Conservation (phyloP, 208 protist species). For the Wallacemonas sp. region DNA sequence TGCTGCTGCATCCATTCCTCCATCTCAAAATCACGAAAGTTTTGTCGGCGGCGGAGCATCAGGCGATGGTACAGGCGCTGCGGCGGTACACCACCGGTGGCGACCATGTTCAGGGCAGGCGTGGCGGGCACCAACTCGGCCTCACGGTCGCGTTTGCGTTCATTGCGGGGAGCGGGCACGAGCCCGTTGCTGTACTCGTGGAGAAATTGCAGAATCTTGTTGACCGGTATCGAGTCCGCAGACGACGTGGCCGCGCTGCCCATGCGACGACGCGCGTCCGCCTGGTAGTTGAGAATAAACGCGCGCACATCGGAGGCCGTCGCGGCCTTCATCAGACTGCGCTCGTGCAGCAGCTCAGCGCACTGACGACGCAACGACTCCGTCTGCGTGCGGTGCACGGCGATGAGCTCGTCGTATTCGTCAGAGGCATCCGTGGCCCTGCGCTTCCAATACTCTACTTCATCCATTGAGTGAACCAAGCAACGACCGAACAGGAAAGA, state of each 20-base stretch:
- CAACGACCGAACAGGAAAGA: too few species aligned
- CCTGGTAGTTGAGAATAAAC: constrained; percentile 71
- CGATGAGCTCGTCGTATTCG: constrained; percentile 64
- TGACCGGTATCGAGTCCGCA: constrained; percentile 46
- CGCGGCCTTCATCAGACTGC: constrained; percentile 61
- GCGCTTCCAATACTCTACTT: constrained; percentile 64
- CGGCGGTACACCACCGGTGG: constrained; percentile 18
- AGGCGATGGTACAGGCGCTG: constrained; percentile 69
- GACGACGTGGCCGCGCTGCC: not conserved
- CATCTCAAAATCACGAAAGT: constrained; percentile 38
- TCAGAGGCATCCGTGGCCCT: constrained; percentile 36
- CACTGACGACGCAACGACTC: constrained; percentile 63
- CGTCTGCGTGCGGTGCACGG: constrained; percentile 69
- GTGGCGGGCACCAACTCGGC: not conserved
- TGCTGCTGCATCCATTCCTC: constrained; percentile 27
- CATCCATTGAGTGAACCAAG: constrained; percentile 44
- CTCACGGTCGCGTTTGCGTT: constrained; percentile 64
- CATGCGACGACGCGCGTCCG: constrained; percentile 21
- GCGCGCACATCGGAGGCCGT: constrained; percentile 66
- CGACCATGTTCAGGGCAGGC: not conserved
- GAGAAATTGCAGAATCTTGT: constrained; percentile 56
- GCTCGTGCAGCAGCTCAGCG: constrained; percentile 67
- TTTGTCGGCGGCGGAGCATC: constrained; percentile 49
- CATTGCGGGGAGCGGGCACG: constrained; percentile 46
- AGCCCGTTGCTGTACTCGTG: constrained; percentile 84